Percentiles rank a stretch among this genome's conserved stretches.
These are phyloP conservation scores for Bertia moriformis DNA, from an alignment of 2,329 filamentous ascomycete genomes.

Conservation along the genomic window DNA sequence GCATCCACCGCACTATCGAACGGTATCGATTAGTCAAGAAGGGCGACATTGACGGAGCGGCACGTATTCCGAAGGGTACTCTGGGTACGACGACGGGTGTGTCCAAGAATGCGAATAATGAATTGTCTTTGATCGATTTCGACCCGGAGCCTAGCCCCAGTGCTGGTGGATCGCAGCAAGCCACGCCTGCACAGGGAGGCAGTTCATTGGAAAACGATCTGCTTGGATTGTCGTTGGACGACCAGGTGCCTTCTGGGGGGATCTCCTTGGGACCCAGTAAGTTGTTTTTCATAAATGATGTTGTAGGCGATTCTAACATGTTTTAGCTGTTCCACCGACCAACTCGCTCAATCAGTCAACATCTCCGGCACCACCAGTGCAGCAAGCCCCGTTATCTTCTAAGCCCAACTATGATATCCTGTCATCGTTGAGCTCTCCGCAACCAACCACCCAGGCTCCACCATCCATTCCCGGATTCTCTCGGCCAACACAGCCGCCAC, in stretches of 20 bases:
- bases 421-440: not conserved
- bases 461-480: too few relatives aligned
- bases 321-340: too few relatives aligned
- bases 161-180: constrained; percentile 20
- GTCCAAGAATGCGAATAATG: constrained; percentile 48
- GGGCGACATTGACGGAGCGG: constrained; percentile 73
- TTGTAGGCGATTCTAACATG: not conserved
- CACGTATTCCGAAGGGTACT: constrained; percentile 70
- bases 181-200: constrained; percentile 32
- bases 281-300: constrained; percentile 12
- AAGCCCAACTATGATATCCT: not conserved
- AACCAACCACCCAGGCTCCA: not conserved
- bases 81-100: constrained; percentile 50
- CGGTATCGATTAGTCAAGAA: constrained; percentile 93
- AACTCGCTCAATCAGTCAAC: too few relatives aligned
- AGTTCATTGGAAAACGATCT: constrained; percentile 72
- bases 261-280: constrained; percentile 69
- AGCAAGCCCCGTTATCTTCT: not conserved
- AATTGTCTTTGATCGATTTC: constrained; percentile 89
- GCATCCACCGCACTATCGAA: constrained; percentile 92
- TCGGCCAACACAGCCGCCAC: not conserved
- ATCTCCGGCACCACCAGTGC: too few relatives aligned
- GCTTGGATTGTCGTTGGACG: constrained; percentile 70
- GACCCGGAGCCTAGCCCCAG: constrained; percentile 43
- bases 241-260: constrained; percentile 36